These are phyloP conservation scores for Carex cristatella DNA, from an alignment of 176 grass and related monocot genomes.

Conservation along the genomic window DNA sequence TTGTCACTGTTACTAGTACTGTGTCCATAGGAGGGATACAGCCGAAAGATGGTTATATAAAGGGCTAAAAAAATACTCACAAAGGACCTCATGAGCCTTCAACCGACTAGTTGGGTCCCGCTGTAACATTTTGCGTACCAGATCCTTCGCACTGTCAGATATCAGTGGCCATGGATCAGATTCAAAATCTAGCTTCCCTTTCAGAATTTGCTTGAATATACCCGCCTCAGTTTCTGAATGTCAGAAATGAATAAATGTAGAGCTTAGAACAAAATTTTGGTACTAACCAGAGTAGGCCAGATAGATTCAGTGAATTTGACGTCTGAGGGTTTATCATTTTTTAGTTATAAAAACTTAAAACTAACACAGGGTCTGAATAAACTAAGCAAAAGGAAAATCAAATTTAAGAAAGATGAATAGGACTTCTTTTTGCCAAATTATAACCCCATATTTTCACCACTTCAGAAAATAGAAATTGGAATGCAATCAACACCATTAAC, in stretches of 20 bases:
- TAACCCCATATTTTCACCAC: neutral
- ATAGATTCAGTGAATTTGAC: neutral
- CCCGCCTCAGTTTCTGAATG: slow-evolving; percentile 90
- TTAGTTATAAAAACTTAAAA: neutral
- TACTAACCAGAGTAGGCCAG: slow-evolving; percentile 22
- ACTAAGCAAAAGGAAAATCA: neutral
- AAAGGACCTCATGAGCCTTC: slow-evolving; percentile 90
- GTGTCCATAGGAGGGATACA: neutral
- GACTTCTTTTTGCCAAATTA: neutral
- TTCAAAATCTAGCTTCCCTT: slow-evolving; percentile 93
- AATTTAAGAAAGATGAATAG: neutral
- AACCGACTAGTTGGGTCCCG: slow-evolving; percentile 72
- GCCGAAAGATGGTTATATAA: neutral
- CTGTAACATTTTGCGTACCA: slow-evolving; percentile 84
- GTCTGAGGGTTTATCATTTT: neutral
- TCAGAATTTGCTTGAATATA: slow-evolving; percentile 96
- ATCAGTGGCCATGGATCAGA: slow-evolving; percentile 93
- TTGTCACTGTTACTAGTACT: neutral
- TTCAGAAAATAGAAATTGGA: neutral
- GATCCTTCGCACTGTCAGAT: slow-evolving; percentile 90
- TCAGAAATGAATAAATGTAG: slow-evolving; percentile 9
- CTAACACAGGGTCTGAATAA: neutral
- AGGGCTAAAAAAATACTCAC: slow-evolving; percentile 41
- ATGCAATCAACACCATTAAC: neutral
- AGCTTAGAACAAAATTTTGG: neutral